Evolutionary conservation across 2,329 filamentous ascomycete genomes (phyloP).

Genomic region (Monilinia polystroma): DNA sequence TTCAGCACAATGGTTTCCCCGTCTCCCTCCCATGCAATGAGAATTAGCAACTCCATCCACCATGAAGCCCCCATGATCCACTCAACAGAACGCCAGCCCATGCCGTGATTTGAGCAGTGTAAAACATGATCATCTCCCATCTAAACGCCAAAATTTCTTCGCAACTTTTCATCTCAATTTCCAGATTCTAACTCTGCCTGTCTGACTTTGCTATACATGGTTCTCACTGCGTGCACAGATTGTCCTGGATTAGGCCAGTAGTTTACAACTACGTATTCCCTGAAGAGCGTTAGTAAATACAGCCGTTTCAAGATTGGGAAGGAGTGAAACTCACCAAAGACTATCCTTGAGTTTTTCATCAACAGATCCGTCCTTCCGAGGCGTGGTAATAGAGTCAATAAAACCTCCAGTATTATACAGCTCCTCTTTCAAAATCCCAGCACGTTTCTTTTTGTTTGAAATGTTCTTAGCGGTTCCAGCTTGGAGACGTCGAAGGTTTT

Average conservation of each 20-base stretch:
- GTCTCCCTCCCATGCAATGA: slow-evolving; percentile 16
- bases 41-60: slow-evolving; percentile 14
- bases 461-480: slow-evolving; percentile 62
- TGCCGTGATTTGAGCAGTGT: slow-evolving; percentile 17
- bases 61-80: slow-evolving; percentile 5
- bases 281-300: slow-evolving; percentile 30
- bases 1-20: slow-evolving; percentile 1
- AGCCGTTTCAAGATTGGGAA: background rate
- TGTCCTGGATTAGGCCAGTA: slow-evolving; percentile 39
- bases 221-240: slow-evolving; percentile 31
- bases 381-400: slow-evolving; percentile 46
- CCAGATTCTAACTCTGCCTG: slow-evolving; percentile 21
- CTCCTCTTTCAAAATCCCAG: slow-evolving; percentile 60
- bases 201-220: slow-evolving; percentile 39
- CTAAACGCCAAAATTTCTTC: slow-evolving; percentile 14
- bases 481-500: slow-evolving; percentile 59
- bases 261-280: slow-evolving; percentile 39
- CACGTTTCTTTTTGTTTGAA: slow-evolving; percentile 60
- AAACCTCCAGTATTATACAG: slow-evolving; percentile 63
- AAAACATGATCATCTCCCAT: slow-evolving; percentile 10
- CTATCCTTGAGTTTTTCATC: slow-evolving; percentile 33
- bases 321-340: slow-evolving; percentile 37
- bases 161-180: slow-evolving; percentile 8
- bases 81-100: slow-evolving; percentile 13
- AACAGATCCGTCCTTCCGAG: slow-evolving; percentile 26